Evolutionary conservation across 1,284 basidiomycete species (phyloP), one percentile per base, ranked within the genome.

Genomic region (Leccinum cinnamomeum): DNA sequence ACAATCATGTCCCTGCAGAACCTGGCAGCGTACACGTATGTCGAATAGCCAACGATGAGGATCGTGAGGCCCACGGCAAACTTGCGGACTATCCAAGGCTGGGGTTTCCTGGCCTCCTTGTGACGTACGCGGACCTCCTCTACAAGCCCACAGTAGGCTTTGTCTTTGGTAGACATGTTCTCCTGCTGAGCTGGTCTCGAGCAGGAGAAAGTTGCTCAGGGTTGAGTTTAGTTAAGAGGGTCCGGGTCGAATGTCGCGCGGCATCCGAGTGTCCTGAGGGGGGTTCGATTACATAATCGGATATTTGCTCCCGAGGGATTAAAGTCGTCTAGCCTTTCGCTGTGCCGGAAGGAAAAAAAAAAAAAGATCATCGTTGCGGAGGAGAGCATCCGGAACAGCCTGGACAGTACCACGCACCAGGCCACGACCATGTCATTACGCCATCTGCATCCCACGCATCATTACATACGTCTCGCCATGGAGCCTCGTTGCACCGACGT

Each of bases 21-120:
- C 58, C 83, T 68, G 1, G 80, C 88, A 5, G 86, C 78, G 64
- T 86, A 84, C 7, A 89, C 87, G 69, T 89, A 89, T 65, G 79
- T 78, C 10, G 79, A 66, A 67, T 83, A 84, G 6, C 67, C 79
- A 16, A 78, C 75, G 62, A 85, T 73, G 8, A 69, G 79, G 11
- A 78, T 16, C 2, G 78, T 74, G 35, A 86, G 62, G 23, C 68
- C 77, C 35, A 85, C 70, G n/a, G 81, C 66, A 57, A 83, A 57
- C 72, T 85, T 85, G 71, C 78, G 81, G 7, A 77, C 70, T 55
- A 84, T 70, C 84, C 84, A 85, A 16, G 83, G 79, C 28, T 81
- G 82, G 14, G 64, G 72, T 60, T 58, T 77, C 16, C 44, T 60
- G 1, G 44, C 30, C 33, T 62, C 46, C 4, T 37, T 58, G 11